Percentiles rank a stretch among this genome's conserved stretches.
These are phyloP conservation scores for Podospora sp. DNA, from an alignment of 495 filamentous ascomycete species.

Conservation along the genomic window DNA sequence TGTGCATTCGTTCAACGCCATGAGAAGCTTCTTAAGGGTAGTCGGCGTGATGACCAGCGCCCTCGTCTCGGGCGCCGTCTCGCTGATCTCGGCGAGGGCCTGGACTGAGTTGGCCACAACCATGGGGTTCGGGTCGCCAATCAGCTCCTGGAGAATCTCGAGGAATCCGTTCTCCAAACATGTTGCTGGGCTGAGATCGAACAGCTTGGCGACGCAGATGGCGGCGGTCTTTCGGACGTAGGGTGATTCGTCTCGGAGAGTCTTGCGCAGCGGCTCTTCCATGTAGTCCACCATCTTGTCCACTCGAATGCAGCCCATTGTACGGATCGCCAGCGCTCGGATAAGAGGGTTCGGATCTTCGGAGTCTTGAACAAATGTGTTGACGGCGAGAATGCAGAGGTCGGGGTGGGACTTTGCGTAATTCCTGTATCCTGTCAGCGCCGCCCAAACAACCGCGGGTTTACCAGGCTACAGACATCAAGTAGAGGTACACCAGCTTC, in stretches of 20 bases:
- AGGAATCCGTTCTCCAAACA: conserved; percentile 97
- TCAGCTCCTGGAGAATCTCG: conserved; percentile 93
- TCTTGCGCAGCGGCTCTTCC: conserved; percentile 97
- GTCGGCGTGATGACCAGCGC: conserved; percentile 67
- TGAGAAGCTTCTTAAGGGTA: conserved; percentile 35
- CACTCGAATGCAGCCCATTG: conserved; percentile 99
- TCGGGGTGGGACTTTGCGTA: conserved; percentile 99
- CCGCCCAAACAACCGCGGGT: background rate
- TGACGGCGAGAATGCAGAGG: conserved; percentile 97
- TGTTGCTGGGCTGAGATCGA: conserved; percentile 87
- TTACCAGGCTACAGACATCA: conserved; percentile 63
- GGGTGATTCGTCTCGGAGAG: conserved; percentile 92
- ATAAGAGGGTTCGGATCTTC: conserved; percentile 98
- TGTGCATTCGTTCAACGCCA: conserved; percentile 97
- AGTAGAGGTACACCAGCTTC: conserved; percentile 97
- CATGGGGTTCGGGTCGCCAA: conserved; percentile 98
- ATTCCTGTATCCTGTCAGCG: conserved; percentile 66
- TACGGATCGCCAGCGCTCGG: conserved; percentile 90
- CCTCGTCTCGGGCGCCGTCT: conserved; percentile 86
- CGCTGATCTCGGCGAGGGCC: conserved; percentile 86
- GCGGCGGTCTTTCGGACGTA: conserved; percentile 98
- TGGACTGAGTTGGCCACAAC: conserved; percentile 97
- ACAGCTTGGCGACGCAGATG: conserved; percentile 97
- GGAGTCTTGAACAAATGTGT: conserved; percentile 98
- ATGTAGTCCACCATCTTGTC: conserved; percentile 99